phyloP scores from a whole-genome alignment of 257 asterid genomes.

The Osmanthus fragrans region DNA sequence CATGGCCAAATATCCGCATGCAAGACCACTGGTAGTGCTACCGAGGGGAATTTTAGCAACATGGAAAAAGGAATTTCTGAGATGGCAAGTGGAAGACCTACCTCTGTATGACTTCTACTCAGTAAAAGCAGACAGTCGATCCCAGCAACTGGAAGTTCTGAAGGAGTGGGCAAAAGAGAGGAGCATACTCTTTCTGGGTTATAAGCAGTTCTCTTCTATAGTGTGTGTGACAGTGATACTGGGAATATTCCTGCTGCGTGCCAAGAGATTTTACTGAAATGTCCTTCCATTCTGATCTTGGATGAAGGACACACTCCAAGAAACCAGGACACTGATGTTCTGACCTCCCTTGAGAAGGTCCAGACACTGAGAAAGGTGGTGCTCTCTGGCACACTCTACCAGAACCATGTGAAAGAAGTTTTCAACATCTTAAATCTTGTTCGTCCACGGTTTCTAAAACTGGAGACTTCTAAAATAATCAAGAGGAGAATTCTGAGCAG shows the following conservation, averaged over 20 bases:
- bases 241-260: conserved; percentile 55
- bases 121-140: background rate
- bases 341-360: conserved; percentile 88
- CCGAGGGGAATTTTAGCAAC: conserved; percentile 81
- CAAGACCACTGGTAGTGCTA: conserved; percentile 91
- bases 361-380: conserved; percentile 40
- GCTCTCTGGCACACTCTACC: conserved; percentile 46
- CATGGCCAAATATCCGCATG: conserved; percentile 87
- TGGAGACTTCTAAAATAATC: conserved; percentile 36
- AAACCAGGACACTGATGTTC: conserved; percentile 82
- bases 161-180: conserved; percentile 68
- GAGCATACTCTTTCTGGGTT: conserved; percentile 83
- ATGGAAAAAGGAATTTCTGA: conserved; percentile 79
- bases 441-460: conserved; percentile 45
- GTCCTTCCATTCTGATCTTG: conserved; percentile 74
- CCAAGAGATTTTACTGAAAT: conserved; percentile 59
- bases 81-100: conserved; percentile 94
- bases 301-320: conserved; percentile 99
- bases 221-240: conserved; percentile 59
- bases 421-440: conserved; percentile 52
- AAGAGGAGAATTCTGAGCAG: conserved; percentile 47
- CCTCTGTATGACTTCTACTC: background rate
- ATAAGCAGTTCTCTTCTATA: conserved; percentile 84
- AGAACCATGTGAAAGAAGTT: conserved; percentile 55
- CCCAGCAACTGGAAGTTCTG: background rate